Evolutionary conservation across 2,329 filamentous ascomycete species (phyloP), one percentile per base, ranked within the genome.

Genomic region (Beauveria asiatica): DNA sequence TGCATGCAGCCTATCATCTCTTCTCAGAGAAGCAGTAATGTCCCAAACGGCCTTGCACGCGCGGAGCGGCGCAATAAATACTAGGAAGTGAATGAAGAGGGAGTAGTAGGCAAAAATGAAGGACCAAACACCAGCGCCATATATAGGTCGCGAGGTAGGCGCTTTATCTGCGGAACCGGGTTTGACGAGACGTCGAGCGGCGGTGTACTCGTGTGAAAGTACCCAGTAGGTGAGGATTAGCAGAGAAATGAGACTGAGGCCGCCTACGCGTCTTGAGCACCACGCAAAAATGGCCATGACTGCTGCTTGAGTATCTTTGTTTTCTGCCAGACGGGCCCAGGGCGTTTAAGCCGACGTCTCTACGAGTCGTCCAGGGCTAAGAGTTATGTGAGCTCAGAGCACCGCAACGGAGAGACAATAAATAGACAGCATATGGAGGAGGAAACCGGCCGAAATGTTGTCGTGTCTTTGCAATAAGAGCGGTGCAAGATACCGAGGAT

Each of bases 51-150:
- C 80, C 76, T 79, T 87, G 71, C 80, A 83, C 25, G 84, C 82
- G 62, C 85, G 80, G 6, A 86, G 67, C 23, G 85, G 83, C 65
- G 89, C 89, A 37, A 79, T 70, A 64, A 83, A 81, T 66, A 87
- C 84, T 58, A 88, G 75, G 58, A 84, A 61, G 70, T 90, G 87
- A 60, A 89, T 80, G 39, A 87, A 69, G 19, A 89, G 74, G 57
- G 81, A 84, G 72, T 89, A 90, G 67, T 83, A 84, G 54, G 84
- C 79, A 67, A 86, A 87, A 33, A 83, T 37, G 53, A 77, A 70
- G 16, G 81, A 82, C 76, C 75, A 82, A 52, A 77, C 67, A 37
- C 81, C 79, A 44, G 74, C 78, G 30, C 79, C 78, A 42, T 73
- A 66, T 1, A 3, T 70, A 64, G 3, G 68, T 64, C 16, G 71